Evolutionary conservation across 2,329 filamentous ascomycete species (phyloP), one percentile per base, ranked within the genome.

Genomic region (Calonectria henricotiae): DNA sequence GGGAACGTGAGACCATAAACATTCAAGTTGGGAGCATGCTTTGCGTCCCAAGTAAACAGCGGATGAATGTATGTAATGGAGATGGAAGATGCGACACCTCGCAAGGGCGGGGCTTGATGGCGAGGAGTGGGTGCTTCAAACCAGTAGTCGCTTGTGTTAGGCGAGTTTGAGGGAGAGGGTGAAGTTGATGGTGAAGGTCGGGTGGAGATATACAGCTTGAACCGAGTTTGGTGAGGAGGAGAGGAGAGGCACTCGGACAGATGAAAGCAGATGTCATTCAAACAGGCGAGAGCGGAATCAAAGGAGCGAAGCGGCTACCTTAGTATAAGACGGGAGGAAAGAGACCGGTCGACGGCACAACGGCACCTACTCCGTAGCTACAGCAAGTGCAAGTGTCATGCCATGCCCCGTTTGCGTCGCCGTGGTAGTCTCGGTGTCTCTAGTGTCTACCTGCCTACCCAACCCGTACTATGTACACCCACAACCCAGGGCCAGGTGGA

Each of bases 381-480:
- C 51, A 58, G 51, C 51, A 58, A 58, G 51, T 65, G 55, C 54
- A 66, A 65, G 69, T 69, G 74, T 64, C 65, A 64, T 68, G 67
- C 51, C 51, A 58, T 37, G 44, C 51, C 69, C 51, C 51, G 65
- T 70, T 71, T 71, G 68, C 72, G 72, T 74, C 63, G 71, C 73
- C 72, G 68, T 73, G 64, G 70, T 68, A 62, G 66, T 60, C 68
- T 65, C 67, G 47, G 49, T 65, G 46, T 37, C 27, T 65, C 51
- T 58, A 58, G 51, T 58, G 51, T 39, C 51, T 23, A 58, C 51
- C 51, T 58, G 51, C 51, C 51, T 58, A 47, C 61, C 43, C 47
- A 64, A 32, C 64, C 35, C 30, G 51, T 54, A 37, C 35, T 7
- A 20, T 20, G 20, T 20, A 62, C 49, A 37, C 62, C 46, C 61